Conservation (phyloP, 441 rosid genomes). For the Populus trichocarpa region DNA sequence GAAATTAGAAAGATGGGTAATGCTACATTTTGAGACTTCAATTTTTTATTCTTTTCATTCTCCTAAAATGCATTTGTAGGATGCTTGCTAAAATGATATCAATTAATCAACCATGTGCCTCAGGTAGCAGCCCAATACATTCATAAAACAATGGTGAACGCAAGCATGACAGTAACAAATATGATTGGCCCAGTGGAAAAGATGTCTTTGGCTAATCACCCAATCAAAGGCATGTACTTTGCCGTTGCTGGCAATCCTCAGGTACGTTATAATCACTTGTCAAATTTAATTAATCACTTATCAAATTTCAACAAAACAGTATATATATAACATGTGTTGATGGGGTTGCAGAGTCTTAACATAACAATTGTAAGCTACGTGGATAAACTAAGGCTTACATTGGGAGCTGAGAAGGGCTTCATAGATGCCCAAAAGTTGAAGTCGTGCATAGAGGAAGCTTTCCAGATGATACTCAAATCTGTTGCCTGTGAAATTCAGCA, state of each 20-base stretch:
- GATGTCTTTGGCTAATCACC: constrained; percentile 34
- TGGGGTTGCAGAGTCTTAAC: background rate
- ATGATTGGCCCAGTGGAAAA: constrained; percentile 35
- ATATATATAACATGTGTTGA: too few relatives aligned
- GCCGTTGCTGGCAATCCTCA: constrained; percentile 28
- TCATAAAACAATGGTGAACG: constrained; percentile 21
- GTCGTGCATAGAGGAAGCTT: background rate
- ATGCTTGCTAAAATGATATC: background rate
- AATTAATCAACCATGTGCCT: background rate
- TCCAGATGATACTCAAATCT: background rate
- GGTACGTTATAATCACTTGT: constrained; percentile 8
- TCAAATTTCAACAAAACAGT: background rate
- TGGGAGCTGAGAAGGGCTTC: background rate
- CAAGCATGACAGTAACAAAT: constrained; percentile 34
- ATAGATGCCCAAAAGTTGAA: background rate
- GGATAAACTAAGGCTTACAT: background rate
- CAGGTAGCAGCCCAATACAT: constrained; percentile 27
- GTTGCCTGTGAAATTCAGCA: background rate
- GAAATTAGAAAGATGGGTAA: too few relatives aligned
- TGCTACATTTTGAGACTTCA: too few relatives aligned
- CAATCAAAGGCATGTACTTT: constrained; percentile 30
- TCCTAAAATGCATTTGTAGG: background rate
- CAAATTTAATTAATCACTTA: background rate
- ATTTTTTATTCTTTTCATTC: too few relatives aligned
- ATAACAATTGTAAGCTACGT: background rate